phyloP scores from a whole-genome alignment of 2,329 filamentous ascomycete species.

The Colletotrichum incanum region DNA sequence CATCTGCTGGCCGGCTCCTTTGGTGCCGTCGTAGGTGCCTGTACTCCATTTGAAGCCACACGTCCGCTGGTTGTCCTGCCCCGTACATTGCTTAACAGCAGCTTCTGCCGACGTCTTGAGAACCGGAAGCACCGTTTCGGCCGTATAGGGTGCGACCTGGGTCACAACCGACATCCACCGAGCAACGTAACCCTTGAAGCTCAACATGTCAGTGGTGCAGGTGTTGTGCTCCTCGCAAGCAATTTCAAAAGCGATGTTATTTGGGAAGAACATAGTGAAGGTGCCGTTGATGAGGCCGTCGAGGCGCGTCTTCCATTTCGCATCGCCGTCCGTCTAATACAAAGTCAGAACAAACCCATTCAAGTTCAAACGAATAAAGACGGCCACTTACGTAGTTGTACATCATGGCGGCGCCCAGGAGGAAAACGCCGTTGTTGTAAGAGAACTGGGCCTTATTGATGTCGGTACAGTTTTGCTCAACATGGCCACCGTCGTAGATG shows the following conservation, averaged over 20 bases:
- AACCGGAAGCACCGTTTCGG: conserved; percentile 64
- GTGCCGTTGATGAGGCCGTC: conserved; percentile 57
- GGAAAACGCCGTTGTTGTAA: conserved; percentile 72
- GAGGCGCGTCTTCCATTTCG: conserved; percentile 68
- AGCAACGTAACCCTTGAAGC: conserved; percentile 74
- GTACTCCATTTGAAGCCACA: conserved; percentile 72
- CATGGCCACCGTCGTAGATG: conserved; percentile 72
- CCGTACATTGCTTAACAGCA: conserved; percentile 70
- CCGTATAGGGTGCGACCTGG: conserved; percentile 69
- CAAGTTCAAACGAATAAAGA: background rate
- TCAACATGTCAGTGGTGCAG: conserved; percentile 76
- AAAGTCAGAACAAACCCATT: conserved; percentile 15
- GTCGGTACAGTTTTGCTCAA: conserved; percentile 67
- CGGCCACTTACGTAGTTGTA: conserved; percentile 68
- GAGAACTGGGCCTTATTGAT: conserved; percentile 73
- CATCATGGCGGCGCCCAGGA: conserved; percentile 75
- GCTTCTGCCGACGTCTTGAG: conserved; percentile 68
- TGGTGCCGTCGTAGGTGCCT: conserved; percentile 67
- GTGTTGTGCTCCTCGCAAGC: conserved; percentile 70
- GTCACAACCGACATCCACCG: conserved; percentile 70
- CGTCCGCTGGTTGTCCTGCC: conserved; percentile 61
- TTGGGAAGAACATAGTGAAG: conserved; percentile 66
- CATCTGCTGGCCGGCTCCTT: conserved; percentile 74
- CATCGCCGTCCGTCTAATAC: conserved; percentile 61
- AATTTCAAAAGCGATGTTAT: conserved; percentile 72